phyloP scores from a whole-genome alignment of 179 eudicot genomes.

The Silene coronaria region DNA sequence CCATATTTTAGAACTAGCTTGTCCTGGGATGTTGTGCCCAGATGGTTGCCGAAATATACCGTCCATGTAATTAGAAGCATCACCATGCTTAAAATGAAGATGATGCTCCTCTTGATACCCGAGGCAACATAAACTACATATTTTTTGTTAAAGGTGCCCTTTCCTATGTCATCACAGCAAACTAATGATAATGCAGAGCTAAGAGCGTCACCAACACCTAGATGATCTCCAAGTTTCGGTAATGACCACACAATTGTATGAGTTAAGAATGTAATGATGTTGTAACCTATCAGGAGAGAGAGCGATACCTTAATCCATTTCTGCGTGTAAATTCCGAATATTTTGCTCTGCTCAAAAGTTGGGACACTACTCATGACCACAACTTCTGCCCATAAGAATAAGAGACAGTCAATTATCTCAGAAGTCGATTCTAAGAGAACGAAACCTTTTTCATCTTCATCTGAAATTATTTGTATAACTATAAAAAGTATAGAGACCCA shows the following conservation, averaged over 20 bases:
- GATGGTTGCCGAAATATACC: neutral
- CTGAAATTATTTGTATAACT: neutral
- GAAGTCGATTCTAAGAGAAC: slow-evolving; percentile 4
- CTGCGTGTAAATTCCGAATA: neutral
- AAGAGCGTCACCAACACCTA: neutral
- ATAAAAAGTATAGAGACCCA: neutral
- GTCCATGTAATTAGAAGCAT: slow-evolving; percentile 17
- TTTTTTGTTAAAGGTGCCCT: neutral
- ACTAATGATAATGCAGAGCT: neutral
- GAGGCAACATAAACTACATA: slow-evolving; percentile 4
- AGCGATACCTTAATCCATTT: slow-evolving; percentile 20
- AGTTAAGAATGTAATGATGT: slow-evolving; percentile 10
- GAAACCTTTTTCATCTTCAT: neutral
- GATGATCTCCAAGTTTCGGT: neutral
- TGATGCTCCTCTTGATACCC: slow-evolving; percentile 17
- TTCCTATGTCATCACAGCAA: neutral
- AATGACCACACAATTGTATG: neutral
- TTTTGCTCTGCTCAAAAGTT: slow-evolving; percentile 6
- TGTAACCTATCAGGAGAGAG: slow-evolving; percentile 17
- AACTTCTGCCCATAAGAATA: slow-evolving; percentile 15
- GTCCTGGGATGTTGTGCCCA: neutral
- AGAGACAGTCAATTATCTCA: slow-evolving; percentile 15
- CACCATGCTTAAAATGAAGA: slow-evolving; percentile 8
- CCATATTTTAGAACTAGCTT: neutral
- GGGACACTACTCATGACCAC: slow-evolving; percentile 15